Percentiles rank a stretch among this genome's conserved stretches.
These are phyloP conservation scores for Amauroascus verrucosus DNA, from an alignment of 2,329 filamentous ascomycete species.

Conservation along the genomic window DNA sequence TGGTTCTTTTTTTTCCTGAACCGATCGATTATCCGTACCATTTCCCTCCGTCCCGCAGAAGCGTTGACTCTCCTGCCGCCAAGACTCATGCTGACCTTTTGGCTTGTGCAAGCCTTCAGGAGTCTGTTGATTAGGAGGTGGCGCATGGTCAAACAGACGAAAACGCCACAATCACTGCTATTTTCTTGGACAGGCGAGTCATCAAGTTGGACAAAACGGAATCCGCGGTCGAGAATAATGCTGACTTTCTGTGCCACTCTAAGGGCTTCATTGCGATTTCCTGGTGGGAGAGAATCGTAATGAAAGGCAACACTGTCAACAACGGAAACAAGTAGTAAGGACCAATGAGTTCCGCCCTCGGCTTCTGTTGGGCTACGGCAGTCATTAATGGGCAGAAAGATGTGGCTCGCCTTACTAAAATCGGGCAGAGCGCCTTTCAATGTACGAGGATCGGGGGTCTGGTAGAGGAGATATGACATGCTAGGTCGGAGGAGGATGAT, in stretches of 20 bases:
- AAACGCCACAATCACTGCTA: slow-evolving; percentile 86
- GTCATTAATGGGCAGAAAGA: slow-evolving; percentile 95
- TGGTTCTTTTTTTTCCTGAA: slow-evolving; percentile 80
- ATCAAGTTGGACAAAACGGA: slow-evolving; percentile 64
- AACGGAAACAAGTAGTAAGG: slow-evolving; percentile 74
- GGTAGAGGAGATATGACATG: slow-evolving; percentile 86
- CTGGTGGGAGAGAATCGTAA: slow-evolving; percentile 75
- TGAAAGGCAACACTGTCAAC: slow-evolving; percentile 90
- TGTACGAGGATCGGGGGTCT: slow-evolving; percentile 49
- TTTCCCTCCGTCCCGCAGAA: slow-evolving; percentile 70
- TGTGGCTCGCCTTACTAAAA: slow-evolving; percentile 71
- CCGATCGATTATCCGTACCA: slow-evolving; percentile 77
- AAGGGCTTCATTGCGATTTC: slow-evolving; percentile 65
- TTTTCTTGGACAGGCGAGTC: slow-evolving; percentile 90
- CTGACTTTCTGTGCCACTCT: slow-evolving; percentile 59
- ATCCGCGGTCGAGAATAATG: slow-evolving; percentile 55
- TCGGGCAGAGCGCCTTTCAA: slow-evolving; percentile 64
- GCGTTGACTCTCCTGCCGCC: slow-evolving; percentile 75
- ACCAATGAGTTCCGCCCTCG: slow-evolving; percentile 95
- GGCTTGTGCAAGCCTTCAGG: slow-evolving; percentile 63
- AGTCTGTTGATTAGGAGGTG: slow-evolving; percentile 80
- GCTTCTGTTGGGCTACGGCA: slow-evolving; percentile 61
- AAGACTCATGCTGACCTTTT: slow-evolving; percentile 94
- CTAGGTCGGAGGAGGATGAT: slow-evolving; percentile 85
- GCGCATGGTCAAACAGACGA: slow-evolving; percentile 90